A percentile compares a stretch with the other conserved stretches of the same genome.
Conservation (phyloP, 140 eudicot species). For the Anethum foeniculum region DNA sequence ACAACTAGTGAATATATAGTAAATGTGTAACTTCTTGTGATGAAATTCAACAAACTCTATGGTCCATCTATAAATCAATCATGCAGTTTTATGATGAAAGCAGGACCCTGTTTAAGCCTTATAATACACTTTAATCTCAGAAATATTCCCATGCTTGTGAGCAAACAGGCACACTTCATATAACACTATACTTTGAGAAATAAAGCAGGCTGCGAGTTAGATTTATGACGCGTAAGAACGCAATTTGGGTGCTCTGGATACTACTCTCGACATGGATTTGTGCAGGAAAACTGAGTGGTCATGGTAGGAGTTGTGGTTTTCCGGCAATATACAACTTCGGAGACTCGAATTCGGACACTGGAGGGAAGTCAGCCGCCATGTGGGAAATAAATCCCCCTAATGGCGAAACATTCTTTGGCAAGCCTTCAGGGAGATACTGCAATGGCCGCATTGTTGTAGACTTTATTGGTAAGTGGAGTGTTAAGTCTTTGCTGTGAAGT, state of each 20-base stretch:
- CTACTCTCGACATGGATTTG: background rate
- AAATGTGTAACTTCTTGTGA: background rate
- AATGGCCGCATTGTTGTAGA: constrained; percentile 51
- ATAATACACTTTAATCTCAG: background rate
- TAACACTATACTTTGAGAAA: background rate
- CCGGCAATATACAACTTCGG: constrained; percentile 53
- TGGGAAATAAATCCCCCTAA: constrained; percentile 21
- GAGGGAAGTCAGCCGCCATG: constrained; percentile 32
- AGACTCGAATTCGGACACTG: constrained; percentile 54
- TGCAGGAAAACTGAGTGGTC: constrained; percentile 8
- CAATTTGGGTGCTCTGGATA: constrained; percentile 7
- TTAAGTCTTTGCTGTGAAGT: background rate
- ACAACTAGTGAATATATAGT: background rate
- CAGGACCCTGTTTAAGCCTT: background rate
- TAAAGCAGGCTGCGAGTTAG: background rate
- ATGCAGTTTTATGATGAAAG: constrained; percentile 3
- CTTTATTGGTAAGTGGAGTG: constrained; percentile 28
- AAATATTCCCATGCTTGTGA: constrained; percentile 7
- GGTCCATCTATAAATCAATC: background rate
- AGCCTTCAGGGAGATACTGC: constrained; percentile 34
- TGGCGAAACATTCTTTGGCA: constrained; percentile 34
- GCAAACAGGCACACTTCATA: background rate
- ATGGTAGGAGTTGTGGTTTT: constrained; percentile 19
- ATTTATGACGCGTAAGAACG: background rate
- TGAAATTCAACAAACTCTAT: background rate